Evolutionary conservation across 768 basidiomycete species (phyloP).

Genomic region (Boletus patriciae): DNA sequence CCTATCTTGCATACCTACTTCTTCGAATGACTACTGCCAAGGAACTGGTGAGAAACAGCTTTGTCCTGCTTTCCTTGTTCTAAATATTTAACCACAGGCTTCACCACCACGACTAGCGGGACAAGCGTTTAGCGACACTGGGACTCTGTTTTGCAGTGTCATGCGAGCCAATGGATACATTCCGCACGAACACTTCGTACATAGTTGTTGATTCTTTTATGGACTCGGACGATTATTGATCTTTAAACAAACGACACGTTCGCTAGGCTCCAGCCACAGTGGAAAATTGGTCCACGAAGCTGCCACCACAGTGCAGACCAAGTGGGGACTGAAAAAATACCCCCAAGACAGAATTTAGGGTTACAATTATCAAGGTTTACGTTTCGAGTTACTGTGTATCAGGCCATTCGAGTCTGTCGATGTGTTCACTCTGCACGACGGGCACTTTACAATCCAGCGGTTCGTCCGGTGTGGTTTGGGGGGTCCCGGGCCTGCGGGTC

Average conservation of each 20-base stretch:
- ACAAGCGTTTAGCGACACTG: slow-evolving; percentile 24
- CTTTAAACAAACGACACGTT: neutral
- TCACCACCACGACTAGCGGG: slow-evolving; percentile 33
- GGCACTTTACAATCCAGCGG: too few relatives aligned
- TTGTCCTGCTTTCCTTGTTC: neutral
- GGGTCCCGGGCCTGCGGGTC: too few relatives aligned
- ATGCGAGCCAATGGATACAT: neutral
- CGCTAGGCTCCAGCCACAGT: too few relatives aligned
- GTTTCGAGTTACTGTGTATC: too few relatives aligned
- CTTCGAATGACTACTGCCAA: slow-evolving; percentile 65
- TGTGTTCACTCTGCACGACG: too few relatives aligned
- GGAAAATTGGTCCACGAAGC: too few relatives aligned
- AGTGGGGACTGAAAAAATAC: too few relatives aligned
- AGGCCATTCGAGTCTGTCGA: too few relatives aligned
- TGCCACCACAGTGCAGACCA: too few relatives aligned
- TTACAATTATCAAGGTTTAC: too few relatives aligned
- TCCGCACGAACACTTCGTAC: slow-evolving; percentile 1
- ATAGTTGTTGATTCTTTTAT: neutral
- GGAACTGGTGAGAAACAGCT: slow-evolving; percentile 38
- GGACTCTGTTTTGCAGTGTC: neutral
- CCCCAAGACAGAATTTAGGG: too few relatives aligned
- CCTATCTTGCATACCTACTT: slow-evolving; percentile 84
- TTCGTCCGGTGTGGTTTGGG: too few relatives aligned
- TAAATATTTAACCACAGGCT: slow-evolving; percentile 19
- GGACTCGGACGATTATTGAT: slow-evolving; percentile 11